These are phyloP conservation scores for Wickerhamiella kazuoi DNA, from an alignment of 805 yeast genomes.

Conservation along the genomic window DNA sequence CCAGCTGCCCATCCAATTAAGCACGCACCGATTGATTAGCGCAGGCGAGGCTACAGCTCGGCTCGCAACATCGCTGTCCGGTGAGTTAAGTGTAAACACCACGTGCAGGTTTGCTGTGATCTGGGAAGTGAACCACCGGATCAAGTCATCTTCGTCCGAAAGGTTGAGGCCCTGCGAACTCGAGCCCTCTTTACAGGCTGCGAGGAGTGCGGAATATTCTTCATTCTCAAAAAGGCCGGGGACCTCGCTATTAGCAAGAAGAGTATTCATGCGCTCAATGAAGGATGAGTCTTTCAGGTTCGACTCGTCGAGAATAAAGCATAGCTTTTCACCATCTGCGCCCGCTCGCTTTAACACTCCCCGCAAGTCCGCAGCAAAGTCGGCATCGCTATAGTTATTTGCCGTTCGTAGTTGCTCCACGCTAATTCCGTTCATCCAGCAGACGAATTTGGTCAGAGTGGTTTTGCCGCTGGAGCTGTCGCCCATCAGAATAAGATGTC, in stretches of 20 bases:
- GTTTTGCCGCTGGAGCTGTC: slow-evolving; percentile 69
- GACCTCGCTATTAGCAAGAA: slow-evolving; percentile 83
- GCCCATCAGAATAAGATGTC: slow-evolving; percentile 76
- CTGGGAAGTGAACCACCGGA: slow-evolving; percentile 54
- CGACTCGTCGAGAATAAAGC: slow-evolving; percentile 69
- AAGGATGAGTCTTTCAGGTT: slow-evolving; percentile 59
- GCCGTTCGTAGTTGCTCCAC: slow-evolving; percentile 41
- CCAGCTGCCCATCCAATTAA: slow-evolving; percentile 87
- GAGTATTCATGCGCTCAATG: slow-evolving; percentile 77
- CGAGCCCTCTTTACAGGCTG: slow-evolving; percentile 38
- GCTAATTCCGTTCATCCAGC: slow-evolving; percentile 75
- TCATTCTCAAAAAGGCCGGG: slow-evolving; percentile 80
- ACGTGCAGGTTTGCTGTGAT: slow-evolving; percentile 64
- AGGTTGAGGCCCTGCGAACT: slow-evolving; percentile 42
- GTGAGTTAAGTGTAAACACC: slow-evolving; percentile 54
- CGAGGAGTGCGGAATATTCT: slow-evolving; percentile 36
- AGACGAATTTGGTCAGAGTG: slow-evolving; percentile 58
- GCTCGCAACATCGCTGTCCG: slow-evolving; percentile 22
- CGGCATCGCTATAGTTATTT: slow-evolving; percentile 33
- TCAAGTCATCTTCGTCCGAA: slow-evolving; percentile 48
- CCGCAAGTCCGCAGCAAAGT: slow-evolving; percentile 53
- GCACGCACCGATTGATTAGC: slow-evolving; percentile 69
- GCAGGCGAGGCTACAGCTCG: slow-evolving; percentile 68
- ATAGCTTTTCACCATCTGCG: slow-evolving; percentile 39
- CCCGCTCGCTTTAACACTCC: slow-evolving; percentile 34